Percentiles rank a stretch among this genome's conserved stretches.
These are phyloP conservation scores for Colletotrichum echinochloae DNA, from an alignment of 2,329 filamentous ascomycete species.

Conservation along the genomic window DNA sequence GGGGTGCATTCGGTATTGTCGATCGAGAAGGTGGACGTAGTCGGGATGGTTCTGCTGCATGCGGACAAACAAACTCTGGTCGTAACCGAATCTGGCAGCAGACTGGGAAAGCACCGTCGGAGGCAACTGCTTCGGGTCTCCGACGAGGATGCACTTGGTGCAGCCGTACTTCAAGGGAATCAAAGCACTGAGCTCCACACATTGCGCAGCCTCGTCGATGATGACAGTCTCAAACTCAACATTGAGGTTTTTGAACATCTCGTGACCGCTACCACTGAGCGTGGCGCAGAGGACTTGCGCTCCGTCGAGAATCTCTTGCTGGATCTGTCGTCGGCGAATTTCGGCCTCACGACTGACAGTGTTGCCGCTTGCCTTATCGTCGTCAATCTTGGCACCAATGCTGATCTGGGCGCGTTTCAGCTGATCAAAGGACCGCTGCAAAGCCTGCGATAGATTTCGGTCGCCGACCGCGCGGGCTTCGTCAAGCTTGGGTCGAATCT, in stretches of 20 bases:
- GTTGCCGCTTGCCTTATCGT: conserved; percentile 86
- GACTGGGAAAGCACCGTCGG: conserved; percentile 96
- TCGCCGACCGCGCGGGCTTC: conserved; percentile 64
- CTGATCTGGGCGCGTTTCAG: conserved; percentile 79
- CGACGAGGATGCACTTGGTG: conserved; percentile 95
- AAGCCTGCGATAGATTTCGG: conserved; percentile 59
- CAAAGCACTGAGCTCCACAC: conserved; percentile 94
- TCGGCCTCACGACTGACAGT: conserved; percentile 86
- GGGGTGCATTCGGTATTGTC: conserved; percentile 99
- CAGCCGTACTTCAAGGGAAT: conserved; percentile 98
- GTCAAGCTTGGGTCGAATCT: conserved; percentile 78
- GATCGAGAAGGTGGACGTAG: conserved; percentile 94
- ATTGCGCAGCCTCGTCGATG: conserved; percentile 98
- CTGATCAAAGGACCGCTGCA: conserved; percentile 82
- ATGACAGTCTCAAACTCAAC: conserved; percentile 99
- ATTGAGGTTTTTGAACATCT: conserved; percentile 94
- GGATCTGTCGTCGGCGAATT: conserved; percentile 83
- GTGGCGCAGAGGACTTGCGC: conserved; percentile 96
- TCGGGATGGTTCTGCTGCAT: conserved; percentile 95
- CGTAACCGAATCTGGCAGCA: conserved; percentile 92
- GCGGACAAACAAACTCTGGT: conserved; percentile 97
- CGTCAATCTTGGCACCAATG: conserved; percentile 87
- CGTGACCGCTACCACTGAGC: conserved; percentile 93
- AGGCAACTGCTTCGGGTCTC: conserved; percentile 96
- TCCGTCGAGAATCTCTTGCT: conserved; percentile 90